Percentiles rank a stretch among this genome's conserved stretches.
Evolutionary conservation across 305 asterid species (phyloP).

Genomic region (Fraxinus dipetala): DNA sequence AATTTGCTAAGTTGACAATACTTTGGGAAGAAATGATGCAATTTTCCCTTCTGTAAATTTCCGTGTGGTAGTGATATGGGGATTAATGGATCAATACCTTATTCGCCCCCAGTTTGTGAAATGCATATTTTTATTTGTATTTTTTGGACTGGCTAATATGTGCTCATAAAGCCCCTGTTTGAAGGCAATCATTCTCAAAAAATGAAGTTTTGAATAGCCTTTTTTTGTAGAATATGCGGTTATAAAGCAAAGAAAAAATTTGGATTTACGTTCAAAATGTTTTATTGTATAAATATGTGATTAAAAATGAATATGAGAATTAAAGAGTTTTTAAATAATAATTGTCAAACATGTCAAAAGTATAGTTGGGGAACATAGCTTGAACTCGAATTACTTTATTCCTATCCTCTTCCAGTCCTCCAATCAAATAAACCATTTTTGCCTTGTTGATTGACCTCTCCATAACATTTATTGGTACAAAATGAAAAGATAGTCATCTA

Average conservation of each 20-base stretch:
- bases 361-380: background rate
- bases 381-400: background rate
- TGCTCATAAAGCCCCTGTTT: background rate
- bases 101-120: too few species aligned
- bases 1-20: background rate
- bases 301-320: too few species aligned
- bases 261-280: too few species aligned
- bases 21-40: background rate
- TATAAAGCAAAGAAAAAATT: too few species aligned
- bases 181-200: too few species aligned
- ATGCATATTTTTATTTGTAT: too few species aligned
- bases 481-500: background rate
- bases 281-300: too few species aligned
- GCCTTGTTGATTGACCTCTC: background rate
- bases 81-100: background rate
- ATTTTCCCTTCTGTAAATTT: background rate
- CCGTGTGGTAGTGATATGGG: background rate
- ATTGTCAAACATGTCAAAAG: background rate
- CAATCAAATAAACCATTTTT: too few species aligned
- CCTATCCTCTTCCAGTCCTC: background rate
- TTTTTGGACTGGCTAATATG: background rate
- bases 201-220: too few species aligned
- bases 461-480: background rate
- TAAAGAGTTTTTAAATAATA: too few species aligned
- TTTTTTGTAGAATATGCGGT: too few species aligned